Evolutionary conservation across 192 early-diverging fungal species (phyloP), one percentile per base, ranked within the genome.

Genomic region (Chytriomyces sp.): DNA sequence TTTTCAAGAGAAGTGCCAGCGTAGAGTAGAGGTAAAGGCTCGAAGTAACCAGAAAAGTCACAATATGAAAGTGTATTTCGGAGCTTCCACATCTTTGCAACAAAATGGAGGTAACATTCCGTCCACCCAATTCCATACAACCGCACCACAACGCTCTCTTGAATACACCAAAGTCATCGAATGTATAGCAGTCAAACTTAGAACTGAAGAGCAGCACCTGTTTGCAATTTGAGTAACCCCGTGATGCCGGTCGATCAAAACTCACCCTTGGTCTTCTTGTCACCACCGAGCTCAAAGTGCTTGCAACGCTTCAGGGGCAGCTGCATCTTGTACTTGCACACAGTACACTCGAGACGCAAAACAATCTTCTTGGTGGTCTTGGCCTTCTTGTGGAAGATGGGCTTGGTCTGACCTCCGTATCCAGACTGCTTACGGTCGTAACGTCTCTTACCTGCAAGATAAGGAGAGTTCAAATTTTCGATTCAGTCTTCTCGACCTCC

Each of bases 371-470:
- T 99, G 86, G 95, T 98, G 75, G 98, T 99, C 93, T 98, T 99
- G 82, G 95, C 98, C 93, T 99, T 99, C 91, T 99, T 99, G 92
- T 98, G 95, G 94, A 99, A 99, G 79, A 98, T 93, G 80, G 95
- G 98, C 92, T 99, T 99, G 86, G 95, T 98, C 89, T 99, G 98
- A 90, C 98, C 98, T 94, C 98, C 98, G 87, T 91, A 98, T 88
- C 98, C 98, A 69, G 89, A 90, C 86, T 98, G 96, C 91, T 99
- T 99, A 79, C 95, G 90, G 87, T 96, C 94, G 89, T 97, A 80
- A 82, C 81, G 81, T 44, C 81, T 75, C 77, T 82, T 82, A 67
- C 90, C 81, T 82, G 40, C n/a, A n/a, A n/a, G n/a, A n/a, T n/a
- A n/a, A n/a, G n/a, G 32, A 70, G 31, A 25, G 41, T 34, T 54